A percentile compares a stretch with the other conserved stretches of the same genome.
Conservation (phyloP, 2,329 filamentous ascomycete genomes). For the Calonectria henricotiae region DNA sequence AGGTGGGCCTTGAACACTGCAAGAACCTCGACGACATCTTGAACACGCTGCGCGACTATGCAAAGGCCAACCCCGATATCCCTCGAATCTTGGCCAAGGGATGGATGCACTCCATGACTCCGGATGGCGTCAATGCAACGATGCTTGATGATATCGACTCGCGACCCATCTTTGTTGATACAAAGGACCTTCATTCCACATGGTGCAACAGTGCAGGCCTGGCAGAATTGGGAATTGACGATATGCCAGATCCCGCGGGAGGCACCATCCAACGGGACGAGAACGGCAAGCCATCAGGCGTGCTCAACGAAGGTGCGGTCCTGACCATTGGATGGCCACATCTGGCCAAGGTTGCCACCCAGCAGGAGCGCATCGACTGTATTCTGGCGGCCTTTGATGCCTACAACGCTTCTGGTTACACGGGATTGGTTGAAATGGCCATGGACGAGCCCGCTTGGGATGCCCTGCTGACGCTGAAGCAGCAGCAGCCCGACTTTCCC, state of each 20-base stretch:
- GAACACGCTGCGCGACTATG: slow-evolving; percentile 63
- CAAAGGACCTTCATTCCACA: slow-evolving; percentile 67
- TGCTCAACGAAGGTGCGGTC: slow-evolving; percentile 69
- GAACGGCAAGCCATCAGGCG: slow-evolving; percentile 65
- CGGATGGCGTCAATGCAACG: slow-evolving; percentile 61
- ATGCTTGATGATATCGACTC: slow-evolving; percentile 65
- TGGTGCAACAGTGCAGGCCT: slow-evolving; percentile 68
- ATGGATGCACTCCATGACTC: slow-evolving; percentile 71
- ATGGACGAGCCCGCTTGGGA: slow-evolving; percentile 74
- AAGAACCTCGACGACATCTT: slow-evolving; percentile 68
- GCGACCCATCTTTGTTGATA: slow-evolving; percentile 67
- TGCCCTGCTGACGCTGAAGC: slow-evolving; percentile 64
- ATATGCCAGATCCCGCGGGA: slow-evolving; percentile 62
- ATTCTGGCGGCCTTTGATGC: slow-evolving; percentile 66
- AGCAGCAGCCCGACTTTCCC: slow-evolving; percentile 50
- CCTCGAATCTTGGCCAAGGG: slow-evolving; percentile 69
- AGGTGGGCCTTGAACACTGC: slow-evolving; percentile 67
- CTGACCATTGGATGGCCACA: slow-evolving; percentile 72
- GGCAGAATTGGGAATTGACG: slow-evolving; percentile 62
- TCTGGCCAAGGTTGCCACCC: slow-evolving; percentile 64
- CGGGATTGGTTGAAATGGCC: slow-evolving; percentile 73
- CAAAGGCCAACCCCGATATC: slow-evolving; percentile 64
- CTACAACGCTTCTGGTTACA: slow-evolving; percentile 70
- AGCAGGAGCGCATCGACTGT: slow-evolving; percentile 66
- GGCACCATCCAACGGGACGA: slow-evolving; percentile 69